Conservation (phyloP, 1,139 yeast species). For the Hanseniaspora sp. region DNA sequence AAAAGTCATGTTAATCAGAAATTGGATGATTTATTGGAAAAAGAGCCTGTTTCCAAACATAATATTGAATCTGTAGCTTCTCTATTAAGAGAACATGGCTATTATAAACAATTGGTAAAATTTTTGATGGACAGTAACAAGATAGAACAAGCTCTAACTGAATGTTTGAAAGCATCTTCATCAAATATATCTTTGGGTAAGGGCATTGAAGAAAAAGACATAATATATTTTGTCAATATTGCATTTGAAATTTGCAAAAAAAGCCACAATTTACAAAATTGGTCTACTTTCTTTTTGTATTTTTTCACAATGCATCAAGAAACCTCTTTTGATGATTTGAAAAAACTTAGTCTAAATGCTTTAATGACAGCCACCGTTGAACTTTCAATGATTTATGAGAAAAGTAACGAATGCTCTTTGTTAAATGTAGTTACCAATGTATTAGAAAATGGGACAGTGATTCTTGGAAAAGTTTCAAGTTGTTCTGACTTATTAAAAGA, state of each 20-base stretch:
- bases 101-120: neutral
- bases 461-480: neutral
- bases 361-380: neutral
- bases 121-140: neutral
- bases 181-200: neutral
- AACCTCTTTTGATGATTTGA: slow-evolving; percentile 3
- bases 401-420: neutral
- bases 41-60: neutral
- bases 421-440: slow-evolving; percentile 6
- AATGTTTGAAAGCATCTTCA: neutral
- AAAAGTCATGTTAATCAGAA: neutral
- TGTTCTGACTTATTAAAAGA: neutral
- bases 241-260: slow-evolving; percentile 6
- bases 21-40: neutral
- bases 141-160: neutral
- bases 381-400: neutral
- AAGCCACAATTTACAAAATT: neutral
- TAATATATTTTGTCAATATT: neutral
- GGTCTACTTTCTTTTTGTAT: slow-evolving; percentile 6
- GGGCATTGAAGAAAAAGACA: neutral
- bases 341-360: neutral
- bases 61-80: neutral
- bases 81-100: neutral
- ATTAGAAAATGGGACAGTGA: slow-evolving; percentile 2
- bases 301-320: neutral